Percentiles rank a stretch among this genome's conserved stretches.
phyloP scores from a whole-genome alignment of 768 basidiomycete species.

The Trametes punicea region DNA sequence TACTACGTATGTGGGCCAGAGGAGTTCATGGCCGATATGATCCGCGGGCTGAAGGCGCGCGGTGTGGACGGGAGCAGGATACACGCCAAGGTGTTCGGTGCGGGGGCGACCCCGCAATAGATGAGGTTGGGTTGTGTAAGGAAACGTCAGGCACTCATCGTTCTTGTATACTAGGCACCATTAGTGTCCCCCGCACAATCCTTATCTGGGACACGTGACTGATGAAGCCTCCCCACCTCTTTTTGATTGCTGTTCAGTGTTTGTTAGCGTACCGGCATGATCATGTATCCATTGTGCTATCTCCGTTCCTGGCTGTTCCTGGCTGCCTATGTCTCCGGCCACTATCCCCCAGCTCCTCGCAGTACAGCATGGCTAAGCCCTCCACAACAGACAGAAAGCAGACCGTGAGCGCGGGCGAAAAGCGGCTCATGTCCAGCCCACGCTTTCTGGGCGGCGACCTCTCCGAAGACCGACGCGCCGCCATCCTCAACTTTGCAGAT shows the following conservation, averaged over 20 bases:
- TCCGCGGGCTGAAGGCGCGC: conserved; percentile 12
- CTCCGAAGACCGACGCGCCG: not conserved
- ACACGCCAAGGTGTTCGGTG: conserved; percentile 23
- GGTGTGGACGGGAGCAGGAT: conserved; percentile 17
- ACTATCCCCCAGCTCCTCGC: too few species aligned
- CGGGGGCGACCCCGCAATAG: conserved; percentile 11
- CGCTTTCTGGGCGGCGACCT: not conserved
- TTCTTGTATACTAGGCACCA: not conserved
- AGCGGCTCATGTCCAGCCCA: not conserved
- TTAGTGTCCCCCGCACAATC: too few species aligned
- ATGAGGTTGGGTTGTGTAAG: not conserved
- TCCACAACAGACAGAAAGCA: too few species aligned
- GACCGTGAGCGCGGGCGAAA: too few species aligned
- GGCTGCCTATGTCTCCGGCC: too few species aligned
- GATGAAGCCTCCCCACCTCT: too few species aligned
- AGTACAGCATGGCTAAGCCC: too few species aligned
- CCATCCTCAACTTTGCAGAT: conserved; percentile 2
- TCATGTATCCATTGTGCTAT: too few species aligned
- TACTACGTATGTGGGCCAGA: conserved; percentile 27
- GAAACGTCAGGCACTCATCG: not conserved
- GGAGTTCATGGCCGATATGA: conserved; percentile 22
- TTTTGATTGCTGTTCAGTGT: too few species aligned
- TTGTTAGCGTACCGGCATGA: too few species aligned
- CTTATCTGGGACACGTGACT: too few species aligned
- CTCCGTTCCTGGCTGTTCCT: too few species aligned